Conservation (phyloP, 2,329 filamentous ascomycete genomes). For the Setomelanomma holmii region DNA sequence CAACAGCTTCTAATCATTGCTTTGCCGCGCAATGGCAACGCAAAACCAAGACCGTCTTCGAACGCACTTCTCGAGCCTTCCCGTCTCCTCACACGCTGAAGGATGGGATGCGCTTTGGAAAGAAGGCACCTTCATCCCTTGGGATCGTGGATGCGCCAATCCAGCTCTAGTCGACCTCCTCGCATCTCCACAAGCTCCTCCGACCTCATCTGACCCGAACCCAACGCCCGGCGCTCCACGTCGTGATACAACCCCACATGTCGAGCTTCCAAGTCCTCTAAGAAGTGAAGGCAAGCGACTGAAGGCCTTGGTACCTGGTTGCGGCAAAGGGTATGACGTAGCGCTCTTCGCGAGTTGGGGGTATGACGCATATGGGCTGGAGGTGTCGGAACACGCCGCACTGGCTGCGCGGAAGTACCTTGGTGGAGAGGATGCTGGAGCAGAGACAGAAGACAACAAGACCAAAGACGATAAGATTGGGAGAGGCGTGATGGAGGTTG, state of each 20-base stretch:
- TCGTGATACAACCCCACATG: neutral
- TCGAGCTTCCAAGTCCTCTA: constrained; percentile 20
- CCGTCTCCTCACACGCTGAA: constrained; percentile 48
- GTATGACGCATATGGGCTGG: constrained; percentile 79
- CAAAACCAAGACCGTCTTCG: constrained; percentile 48
- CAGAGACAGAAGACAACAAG: constrained; percentile 53
- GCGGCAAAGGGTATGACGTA: constrained; percentile 83
- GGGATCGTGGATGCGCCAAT: constrained; percentile 66
- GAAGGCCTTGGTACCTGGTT: constrained; percentile 78
- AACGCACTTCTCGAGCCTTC: constrained; percentile 53
- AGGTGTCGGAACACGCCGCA: constrained; percentile 64
- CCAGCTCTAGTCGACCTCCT: constrained; percentile 66
- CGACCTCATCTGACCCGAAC: constrained; percentile 17
- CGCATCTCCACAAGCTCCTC: constrained; percentile 21
- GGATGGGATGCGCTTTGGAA: constrained; percentile 66
- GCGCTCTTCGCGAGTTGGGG: constrained; percentile 76
- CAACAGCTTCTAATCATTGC: too few relatives aligned
- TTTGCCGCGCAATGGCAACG: too few relatives aligned
- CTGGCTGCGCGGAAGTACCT: constrained; percentile 56
- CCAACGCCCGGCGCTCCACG: constrained; percentile 25
- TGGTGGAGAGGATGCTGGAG: constrained; percentile 38
- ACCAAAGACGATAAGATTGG: constrained; percentile 51
- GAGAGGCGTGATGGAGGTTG: constrained; percentile 62
- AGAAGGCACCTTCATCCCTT: constrained; percentile 60
- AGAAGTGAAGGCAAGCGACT: constrained; percentile 48